Evolutionary conservation across 2,329 filamentous ascomycete species (phyloP), one percentile per base, ranked within the genome.

Genomic region (Colletotrichum sp.): DNA sequence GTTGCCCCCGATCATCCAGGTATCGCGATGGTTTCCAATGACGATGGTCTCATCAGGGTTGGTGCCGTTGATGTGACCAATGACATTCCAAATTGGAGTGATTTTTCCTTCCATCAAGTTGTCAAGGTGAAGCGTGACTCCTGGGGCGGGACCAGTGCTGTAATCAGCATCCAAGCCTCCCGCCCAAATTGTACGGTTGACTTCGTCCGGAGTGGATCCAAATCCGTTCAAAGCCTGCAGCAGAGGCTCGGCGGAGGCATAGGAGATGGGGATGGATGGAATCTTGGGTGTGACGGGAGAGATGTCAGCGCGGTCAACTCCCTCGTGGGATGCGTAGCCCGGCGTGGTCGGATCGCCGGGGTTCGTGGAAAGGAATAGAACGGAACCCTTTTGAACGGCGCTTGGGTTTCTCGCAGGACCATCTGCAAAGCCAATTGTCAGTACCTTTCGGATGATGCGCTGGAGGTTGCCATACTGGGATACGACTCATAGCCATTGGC

Each of bases 1-100:
- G n/a, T 95, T 94, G 29, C 95, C 95, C n/a, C 95, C 95, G 62
- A 93, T 91, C 82, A 96, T 93, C 95, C 95, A 96, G 0, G 95
- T 93, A 83, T 97, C 95, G 30, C 95, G 90, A 81, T 97, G 95
- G 79, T 96, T 97, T 6, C 95, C 95, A 69, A 96, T 87, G 12
- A 98, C 88, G 39, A 97, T 88, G 0, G 95, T 95, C 80, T 96
- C 95, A 75, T 96, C 94, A 0, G 90, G 84, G 63, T 95, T 90
- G 2, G 92, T 93, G 9, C 95, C 95, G 78, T 96, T 96, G 82
- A 98, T 94, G 32, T 94, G 87, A 27, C 94, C 95, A 78, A 98
- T 95, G 0, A 95, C 92, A 78, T 98, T 93, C 92, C 94, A 95
- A 52, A 96, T 87, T 1, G 93, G 92, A 0, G 92, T 93, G 6